These are phyloP conservation scores for Monosporascus sp. DNA, from an alignment of 2,329 filamentous ascomycete genomes.

Conservation along the genomic window DNA sequence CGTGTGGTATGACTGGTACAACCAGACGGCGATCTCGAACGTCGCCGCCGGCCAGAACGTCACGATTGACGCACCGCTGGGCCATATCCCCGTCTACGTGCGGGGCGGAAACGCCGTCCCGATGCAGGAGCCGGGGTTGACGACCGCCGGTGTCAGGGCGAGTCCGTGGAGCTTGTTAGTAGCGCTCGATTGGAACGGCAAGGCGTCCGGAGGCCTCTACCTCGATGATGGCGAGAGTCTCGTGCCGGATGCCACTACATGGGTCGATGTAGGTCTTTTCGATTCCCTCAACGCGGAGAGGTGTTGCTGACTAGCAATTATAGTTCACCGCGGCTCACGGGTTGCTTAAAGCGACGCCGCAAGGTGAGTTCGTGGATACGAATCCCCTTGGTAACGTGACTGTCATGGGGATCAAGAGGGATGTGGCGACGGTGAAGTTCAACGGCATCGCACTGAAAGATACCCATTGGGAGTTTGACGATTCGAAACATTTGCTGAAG, in stretches of 20 bases:
- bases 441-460: constrained; percentile 41
- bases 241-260: constrained; percentile 47
- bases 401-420: constrained; percentile 48
- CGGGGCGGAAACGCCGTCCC: constrained; percentile 65
- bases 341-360: constrained; percentile 40
- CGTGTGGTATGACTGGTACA: constrained; percentile 78
- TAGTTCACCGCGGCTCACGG: constrained; percentile 38
- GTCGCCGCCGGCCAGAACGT: constrained; percentile 32
- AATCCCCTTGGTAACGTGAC: constrained; percentile 59
- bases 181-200: constrained; percentile 49
- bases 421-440: constrained; percentile 41
- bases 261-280: constrained; percentile 39
- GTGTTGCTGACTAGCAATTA: constrained; percentile 1
- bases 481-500: constrained; percentile 40
- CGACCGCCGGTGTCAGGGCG: constrained; percentile 56
- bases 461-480: constrained; percentile 43
- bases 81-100: constrained; percentile 68
- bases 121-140: constrained; percentile 62
- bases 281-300: background rate
- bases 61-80: constrained; percentile 41
- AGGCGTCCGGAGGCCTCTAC: constrained; percentile 59
- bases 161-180: constrained; percentile 65
- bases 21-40: constrained; percentile 45
- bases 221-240: constrained; percentile 71
- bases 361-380: constrained; percentile 49